Conservation (phyloP, 2,329 filamentous ascomycete genomes). For the Hypoxylon sp. region DNA sequence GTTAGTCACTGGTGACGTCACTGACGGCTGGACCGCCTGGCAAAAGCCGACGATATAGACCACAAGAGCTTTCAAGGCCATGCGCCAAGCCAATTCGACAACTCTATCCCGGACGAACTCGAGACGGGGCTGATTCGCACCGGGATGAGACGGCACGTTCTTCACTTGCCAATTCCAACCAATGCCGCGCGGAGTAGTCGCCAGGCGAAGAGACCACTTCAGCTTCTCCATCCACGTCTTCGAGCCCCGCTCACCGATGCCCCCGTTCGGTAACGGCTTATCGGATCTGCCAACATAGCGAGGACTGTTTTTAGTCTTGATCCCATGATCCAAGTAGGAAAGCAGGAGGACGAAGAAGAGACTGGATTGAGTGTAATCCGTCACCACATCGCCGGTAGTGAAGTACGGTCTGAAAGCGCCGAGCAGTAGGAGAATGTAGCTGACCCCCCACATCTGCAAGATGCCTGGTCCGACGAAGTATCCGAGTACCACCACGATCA, state of each 20-base stretch:
- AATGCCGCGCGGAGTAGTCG: conserved; percentile 29
- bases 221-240: conserved; percentile 28
- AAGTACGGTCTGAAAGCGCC: conserved; percentile 22
- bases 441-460: neutral
- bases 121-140: conserved; percentile 7
- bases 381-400: conserved; percentile 20
- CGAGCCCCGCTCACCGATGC: conserved; percentile 13
- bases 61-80: conserved; percentile 19
- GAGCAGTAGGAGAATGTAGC: conserved; percentile 6
- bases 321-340: conserved; percentile 18
- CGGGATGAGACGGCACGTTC: conserved; percentile 26
- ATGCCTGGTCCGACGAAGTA: conserved; percentile 19
- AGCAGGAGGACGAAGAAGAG: conserved; percentile 10
- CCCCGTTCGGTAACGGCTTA: neutral
- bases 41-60: conserved; percentile 34
- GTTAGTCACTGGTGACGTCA: neutral
- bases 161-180: conserved; percentile 43
- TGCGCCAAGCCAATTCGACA: conserved; percentile 11
- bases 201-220: conserved; percentile 22
- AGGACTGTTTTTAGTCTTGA: neutral
- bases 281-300: conserved; percentile 23
- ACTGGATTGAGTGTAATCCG: conserved; percentile 24
- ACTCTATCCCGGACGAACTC: conserved; percentile 15
- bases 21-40: conserved; percentile 10
- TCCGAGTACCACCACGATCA: conserved; percentile 11